Evolutionary conservation across 2,329 filamentous ascomycete genomes (phyloP), one percentile per base, ranked within the genome.

Genomic region (Fusarium drepaniforme): DNA sequence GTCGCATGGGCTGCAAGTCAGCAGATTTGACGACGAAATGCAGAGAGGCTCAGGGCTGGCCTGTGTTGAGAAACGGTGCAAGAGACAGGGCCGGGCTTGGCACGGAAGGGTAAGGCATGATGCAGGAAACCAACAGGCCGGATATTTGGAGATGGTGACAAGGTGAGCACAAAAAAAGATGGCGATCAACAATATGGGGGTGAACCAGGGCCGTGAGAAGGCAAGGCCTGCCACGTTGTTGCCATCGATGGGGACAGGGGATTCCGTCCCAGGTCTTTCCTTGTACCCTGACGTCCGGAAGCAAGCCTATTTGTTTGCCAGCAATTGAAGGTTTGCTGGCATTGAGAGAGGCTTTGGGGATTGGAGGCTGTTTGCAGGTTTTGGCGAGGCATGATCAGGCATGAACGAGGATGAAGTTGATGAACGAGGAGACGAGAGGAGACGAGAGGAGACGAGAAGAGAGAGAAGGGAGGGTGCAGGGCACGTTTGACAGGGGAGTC

Each of bases 1-100:
- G 72, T 78, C 72, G 74, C 76, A 78, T 77, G 62, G 72, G 53
- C 30, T 74, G 63, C 67, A 68, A 78, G 74, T 77, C 77, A 79
- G 73, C 75, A 76, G 77, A 68, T 79, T 75, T 61, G 68, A 68
- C 28, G 57, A 66, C 63, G 28, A 18, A 71, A 57, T 58, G 67
- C 37, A 65, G 66, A 70, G 63, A 53, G 49, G 57, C 30, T 33
- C 57, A 38, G 53, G 49, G 66, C 40, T 63, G 63, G 69, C 40
- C 35, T 66, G 53, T 58, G 53, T 65, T 28, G 42, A 61, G 56
- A 70, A 30, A 60, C 53, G 58, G 49, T 40, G 66, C 61, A 61
- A 57, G 38, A 51, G 37, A 33, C 53, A 57, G 64, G 38, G 57
- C 38, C 35, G 64, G 62, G 58, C 35, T 56, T 40, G 46, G 46